These are phyloP conservation scores for Talinum fruticosum DNA, from an alignment of 148 eudicot species.

Conservation along the genomic window DNA sequence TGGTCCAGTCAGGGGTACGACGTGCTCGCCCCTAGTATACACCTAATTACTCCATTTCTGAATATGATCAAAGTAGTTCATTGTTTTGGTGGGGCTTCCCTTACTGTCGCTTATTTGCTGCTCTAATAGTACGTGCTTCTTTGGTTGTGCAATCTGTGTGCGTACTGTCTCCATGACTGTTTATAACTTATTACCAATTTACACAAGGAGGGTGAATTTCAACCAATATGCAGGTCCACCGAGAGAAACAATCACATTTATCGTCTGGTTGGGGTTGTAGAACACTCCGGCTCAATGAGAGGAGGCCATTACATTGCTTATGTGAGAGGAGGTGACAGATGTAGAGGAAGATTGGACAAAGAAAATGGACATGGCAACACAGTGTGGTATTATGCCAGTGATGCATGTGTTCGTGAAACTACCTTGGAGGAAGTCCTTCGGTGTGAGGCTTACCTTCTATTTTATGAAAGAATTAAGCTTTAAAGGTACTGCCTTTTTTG, in stretches of 20 bases:
- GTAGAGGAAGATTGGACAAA: conserved; percentile 27
- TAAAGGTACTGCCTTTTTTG: conserved; percentile 33
- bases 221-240: conserved; percentile 43
- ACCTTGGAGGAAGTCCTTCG: conserved; percentile 70
- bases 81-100: not conserved
- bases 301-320: conserved; percentile 90
- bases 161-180: not conserved
- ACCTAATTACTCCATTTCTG: not conserved
- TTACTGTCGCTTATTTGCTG: not conserved
- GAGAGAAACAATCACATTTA: conserved; percentile 41
- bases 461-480: conserved; percentile 47
- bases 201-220: not conserved
- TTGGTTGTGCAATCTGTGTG: not conserved
- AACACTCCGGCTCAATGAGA: conserved; percentile 79
- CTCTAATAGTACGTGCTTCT: not conserved
- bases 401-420: conserved; percentile 56
- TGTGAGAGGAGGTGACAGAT: conserved; percentile 51
- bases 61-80: not conserved
- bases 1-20: too few species aligned
- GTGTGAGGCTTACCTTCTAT: conserved; percentile 78
- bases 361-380: conserved; percentile 23
- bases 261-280: conserved; percentile 77
- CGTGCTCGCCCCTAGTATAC: too few species aligned
- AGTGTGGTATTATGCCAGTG: conserved; percentile 80
- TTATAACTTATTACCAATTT: not conserved